Percentiles rank a stretch among this genome's conserved stretches.
These are phyloP conservation scores for Xanthoconium separans DNA, from an alignment of 1,284 basidiomycete genomes.

Conservation along the genomic window DNA sequence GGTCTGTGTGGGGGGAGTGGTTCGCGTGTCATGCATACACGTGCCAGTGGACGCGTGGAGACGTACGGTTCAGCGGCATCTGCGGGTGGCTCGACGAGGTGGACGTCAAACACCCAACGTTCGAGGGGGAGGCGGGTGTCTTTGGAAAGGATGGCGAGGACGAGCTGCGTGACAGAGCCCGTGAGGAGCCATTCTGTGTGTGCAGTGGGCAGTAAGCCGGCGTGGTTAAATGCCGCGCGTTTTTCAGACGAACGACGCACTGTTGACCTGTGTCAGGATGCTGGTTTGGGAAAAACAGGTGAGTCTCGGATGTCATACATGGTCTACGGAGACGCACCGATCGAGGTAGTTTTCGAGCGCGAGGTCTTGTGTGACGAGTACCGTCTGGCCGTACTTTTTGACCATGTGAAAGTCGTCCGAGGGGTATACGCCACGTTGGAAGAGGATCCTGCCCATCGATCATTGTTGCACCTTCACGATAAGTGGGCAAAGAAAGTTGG, in stretches of 20 bases:
- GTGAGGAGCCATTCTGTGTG: constrained; percentile 87
- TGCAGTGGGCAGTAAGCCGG: not conserved
- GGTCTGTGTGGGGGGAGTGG: constrained; percentile 34
- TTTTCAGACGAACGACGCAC: constrained; percentile 45
- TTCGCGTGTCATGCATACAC: not conserved
- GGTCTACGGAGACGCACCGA: too few species aligned
- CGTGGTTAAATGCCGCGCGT: not conserved
- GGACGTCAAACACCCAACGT: constrained; percentile 98
- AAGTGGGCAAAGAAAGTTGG: not conserved
- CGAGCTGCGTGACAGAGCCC: constrained; percentile 88
- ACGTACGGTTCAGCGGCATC: constrained; percentile 51
- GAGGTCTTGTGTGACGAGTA: constrained; percentile 92
- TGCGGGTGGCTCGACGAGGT: constrained; percentile 64
- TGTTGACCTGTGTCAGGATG: constrained; percentile 88
- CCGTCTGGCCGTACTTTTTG: constrained; percentile 97
- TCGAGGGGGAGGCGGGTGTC: constrained; percentile 91
- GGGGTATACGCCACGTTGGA: constrained; percentile 96
- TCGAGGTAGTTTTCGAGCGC: constrained; percentile 91
- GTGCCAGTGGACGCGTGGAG: not conserved
- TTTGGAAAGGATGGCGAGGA: constrained; percentile 94
- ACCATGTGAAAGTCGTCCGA: constrained; percentile 99
- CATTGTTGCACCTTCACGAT: not conserved
- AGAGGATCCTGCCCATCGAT: constrained; percentile 71
- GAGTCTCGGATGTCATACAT: not conserved
- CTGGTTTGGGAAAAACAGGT: constrained; percentile 44